Evolutionary conservation across 2,329 filamentous ascomycete genomes (phyloP).

Genomic region (Aureobasidium sp.): DNA sequence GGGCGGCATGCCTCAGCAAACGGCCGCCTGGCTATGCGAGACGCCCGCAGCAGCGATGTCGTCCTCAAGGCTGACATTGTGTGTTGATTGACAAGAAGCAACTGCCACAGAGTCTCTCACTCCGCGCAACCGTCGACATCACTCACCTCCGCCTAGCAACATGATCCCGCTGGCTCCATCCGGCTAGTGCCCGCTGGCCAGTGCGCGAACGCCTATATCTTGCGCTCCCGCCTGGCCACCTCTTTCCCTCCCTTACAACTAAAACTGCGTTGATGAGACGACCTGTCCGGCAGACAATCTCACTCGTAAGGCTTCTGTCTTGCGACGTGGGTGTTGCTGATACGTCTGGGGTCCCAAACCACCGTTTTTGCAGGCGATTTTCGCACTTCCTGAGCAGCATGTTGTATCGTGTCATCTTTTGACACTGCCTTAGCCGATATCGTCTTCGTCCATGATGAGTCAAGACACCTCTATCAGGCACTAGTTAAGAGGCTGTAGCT

Average conservation of each 20-base stretch:
- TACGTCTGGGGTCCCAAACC: conserved; percentile 35
- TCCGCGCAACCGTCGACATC: background rate
- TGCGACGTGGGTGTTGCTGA: conserved; percentile 40
- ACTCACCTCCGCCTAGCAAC: background rate
- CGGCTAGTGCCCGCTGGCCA: background rate
- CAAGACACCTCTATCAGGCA: too few species aligned
- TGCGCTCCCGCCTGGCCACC: conserved; percentile 10
- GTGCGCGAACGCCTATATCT: background rate
- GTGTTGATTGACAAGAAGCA: conserved; percentile 15
- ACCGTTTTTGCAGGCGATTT: conserved; percentile 38
- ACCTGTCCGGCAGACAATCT: conserved; percentile 43
- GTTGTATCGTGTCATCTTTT: conserved; percentile 23
- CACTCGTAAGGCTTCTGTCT: conserved; percentile 36
- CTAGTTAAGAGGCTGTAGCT: too few species aligned
- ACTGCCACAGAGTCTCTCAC: background rate
- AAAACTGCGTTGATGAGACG: conserved; percentile 71
- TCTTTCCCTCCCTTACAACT: conserved; percentile 55
- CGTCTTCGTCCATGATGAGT: background rate
- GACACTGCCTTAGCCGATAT: background rate
- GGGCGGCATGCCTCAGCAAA: conserved; percentile 21
- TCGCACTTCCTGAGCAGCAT: conserved; percentile 36
- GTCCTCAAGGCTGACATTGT: conserved; percentile 34
- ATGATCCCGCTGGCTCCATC: background rate
- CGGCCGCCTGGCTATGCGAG: conserved; percentile 25
- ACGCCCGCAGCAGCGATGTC: conserved; percentile 28